Conservation (phyloP, 768 basidiomycete genomes). For the Boletus fagicola region DNA sequence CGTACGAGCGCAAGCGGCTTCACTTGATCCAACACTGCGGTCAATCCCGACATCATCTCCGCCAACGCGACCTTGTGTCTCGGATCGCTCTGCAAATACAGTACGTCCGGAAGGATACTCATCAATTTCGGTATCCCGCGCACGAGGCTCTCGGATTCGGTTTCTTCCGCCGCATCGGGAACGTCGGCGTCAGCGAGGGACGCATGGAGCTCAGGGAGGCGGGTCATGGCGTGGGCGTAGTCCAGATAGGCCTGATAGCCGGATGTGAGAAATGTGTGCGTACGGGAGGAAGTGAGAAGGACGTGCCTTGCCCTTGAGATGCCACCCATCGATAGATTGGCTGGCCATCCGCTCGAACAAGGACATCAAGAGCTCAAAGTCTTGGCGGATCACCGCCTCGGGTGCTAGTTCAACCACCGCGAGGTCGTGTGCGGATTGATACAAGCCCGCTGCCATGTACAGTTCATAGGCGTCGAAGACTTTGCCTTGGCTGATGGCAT, state of each 20-base stretch:
- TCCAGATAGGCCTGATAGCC: conserved; percentile 61
- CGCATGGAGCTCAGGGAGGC: conserved; percentile 54
- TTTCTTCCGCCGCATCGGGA: conserved; percentile 45
- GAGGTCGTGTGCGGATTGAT: conserved; percentile 75
- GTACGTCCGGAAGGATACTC: conserved; percentile 63
- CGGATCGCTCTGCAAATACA: conserved; percentile 55
- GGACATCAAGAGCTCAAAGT: conserved; percentile 57
- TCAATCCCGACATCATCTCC: conserved; percentile 68
- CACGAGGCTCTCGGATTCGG: conserved; percentile 59
- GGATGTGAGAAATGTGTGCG: conserved; percentile 8
- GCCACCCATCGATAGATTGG: conserved; percentile 68
- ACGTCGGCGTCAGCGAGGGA: conserved; percentile 41
- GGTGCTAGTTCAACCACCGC: conserved; percentile 86
- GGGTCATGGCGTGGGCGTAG: conserved; percentile 62
- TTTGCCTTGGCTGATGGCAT: conserved; percentile 58
- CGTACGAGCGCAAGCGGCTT: conserved; percentile 62
- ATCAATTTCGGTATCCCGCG: conserved; percentile 65
- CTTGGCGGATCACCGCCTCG: conserved; percentile 69
- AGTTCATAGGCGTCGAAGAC: conserved; percentile 74
- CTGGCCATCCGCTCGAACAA: conserved; percentile 67
- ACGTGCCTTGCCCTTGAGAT: conserved; percentile 75
- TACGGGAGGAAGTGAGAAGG: background rate
- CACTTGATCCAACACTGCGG: conserved; percentile 55
- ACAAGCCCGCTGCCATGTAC: conserved; percentile 67
- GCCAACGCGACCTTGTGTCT: conserved; percentile 69